phyloP scores from a whole-genome alignment of 805 yeast species.

The Candida takata region DNA sequence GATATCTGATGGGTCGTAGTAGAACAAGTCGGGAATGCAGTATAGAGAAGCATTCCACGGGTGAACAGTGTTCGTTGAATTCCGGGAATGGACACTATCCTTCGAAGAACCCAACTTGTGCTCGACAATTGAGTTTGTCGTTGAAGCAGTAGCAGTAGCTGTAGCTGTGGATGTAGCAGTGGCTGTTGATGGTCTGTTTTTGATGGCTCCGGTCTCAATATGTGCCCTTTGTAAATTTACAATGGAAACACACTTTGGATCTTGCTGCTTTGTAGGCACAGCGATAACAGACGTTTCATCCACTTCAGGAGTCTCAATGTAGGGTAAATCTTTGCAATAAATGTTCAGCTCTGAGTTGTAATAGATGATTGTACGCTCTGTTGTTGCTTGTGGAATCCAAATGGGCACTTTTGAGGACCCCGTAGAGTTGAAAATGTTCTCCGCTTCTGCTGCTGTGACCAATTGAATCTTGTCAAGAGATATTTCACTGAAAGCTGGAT shows the following conservation, averaged over 20 bases:
- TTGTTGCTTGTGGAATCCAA: constrained; percentile 60
- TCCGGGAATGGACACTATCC: no score
- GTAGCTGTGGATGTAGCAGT: not conserved
- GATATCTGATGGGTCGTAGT: constrained; percentile 53
- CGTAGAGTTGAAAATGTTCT: constrained; percentile 29
- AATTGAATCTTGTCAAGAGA: constrained; percentile 19
- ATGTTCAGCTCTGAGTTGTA: constrained; percentile 55
- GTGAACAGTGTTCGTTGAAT: constrained; percentile 17
- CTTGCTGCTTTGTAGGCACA: constrained; percentile 12
- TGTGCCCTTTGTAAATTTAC: constrained; percentile 23
- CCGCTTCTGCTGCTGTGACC: constrained; percentile 31
- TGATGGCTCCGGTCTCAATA: constrained; percentile 17
- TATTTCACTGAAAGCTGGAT: constrained; percentile 5
- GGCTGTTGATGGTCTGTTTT: constrained; percentile 15
- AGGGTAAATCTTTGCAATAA: constrained; percentile 53
- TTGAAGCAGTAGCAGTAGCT: no score
- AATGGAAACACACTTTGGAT: constrained; percentile 4
- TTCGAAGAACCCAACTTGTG: no score
- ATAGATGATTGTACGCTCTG: constrained; percentile 47
- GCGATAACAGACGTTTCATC: constrained; percentile 26
- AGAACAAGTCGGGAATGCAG: constrained; percentile 40
- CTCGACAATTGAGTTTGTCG: no score
- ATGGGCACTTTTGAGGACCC: constrained; percentile 32
- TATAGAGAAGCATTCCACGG: constrained; percentile 23
- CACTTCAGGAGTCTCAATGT: constrained; percentile 33